These are phyloP conservation scores for Marsdenia floribunda DNA, from an alignment of 257 asterid genomes.

Conservation along the genomic window DNA sequence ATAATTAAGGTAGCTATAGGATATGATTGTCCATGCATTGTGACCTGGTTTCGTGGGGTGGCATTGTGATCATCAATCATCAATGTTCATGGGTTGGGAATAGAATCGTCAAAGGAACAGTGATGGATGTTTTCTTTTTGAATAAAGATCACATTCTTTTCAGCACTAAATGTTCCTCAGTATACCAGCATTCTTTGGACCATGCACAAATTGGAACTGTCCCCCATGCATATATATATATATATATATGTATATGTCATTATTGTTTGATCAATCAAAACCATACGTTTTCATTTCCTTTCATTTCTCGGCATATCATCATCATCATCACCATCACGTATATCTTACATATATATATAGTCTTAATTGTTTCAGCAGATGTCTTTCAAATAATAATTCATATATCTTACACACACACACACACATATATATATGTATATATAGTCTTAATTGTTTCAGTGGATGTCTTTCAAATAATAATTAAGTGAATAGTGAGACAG, in stretches of 20 bases:
- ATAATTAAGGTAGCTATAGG: too few relatives aligned
- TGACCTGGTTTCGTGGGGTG: slow-evolving; percentile 19
- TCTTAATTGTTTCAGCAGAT: too few relatives aligned
- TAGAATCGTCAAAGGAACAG: slow-evolving; percentile 3
- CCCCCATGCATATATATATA: too few relatives aligned
- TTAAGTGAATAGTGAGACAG: too few relatives aligned
- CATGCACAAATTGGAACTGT: not conserved
- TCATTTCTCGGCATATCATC: not conserved
- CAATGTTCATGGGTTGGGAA: slow-evolving; percentile 4
- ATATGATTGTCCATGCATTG: too few relatives aligned
- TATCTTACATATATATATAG: not conserved
- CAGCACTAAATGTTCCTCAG: slow-evolving; percentile 18
- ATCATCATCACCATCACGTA: too few relatives aligned
- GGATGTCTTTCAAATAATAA: too few relatives aligned
- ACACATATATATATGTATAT: too few relatives aligned
- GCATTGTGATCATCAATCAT: slow-evolving; percentile 6
- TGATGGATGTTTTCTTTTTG: slow-evolving; percentile 14
- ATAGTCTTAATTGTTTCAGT: too few relatives aligned
- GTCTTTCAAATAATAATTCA: too few relatives aligned
- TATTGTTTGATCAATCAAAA: not conserved
- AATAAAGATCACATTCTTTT: slow-evolving; percentile 1
- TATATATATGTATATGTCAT: not conserved
- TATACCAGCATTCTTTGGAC: slow-evolving; percentile 24
- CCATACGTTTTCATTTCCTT: not conserved
- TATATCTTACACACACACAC: too few relatives aligned